Evolutionary conservation across 2,329 filamentous ascomycete genomes (phyloP), one percentile per base, ranked within the genome.

Genomic region (Monosporascus ibericus): DNA sequence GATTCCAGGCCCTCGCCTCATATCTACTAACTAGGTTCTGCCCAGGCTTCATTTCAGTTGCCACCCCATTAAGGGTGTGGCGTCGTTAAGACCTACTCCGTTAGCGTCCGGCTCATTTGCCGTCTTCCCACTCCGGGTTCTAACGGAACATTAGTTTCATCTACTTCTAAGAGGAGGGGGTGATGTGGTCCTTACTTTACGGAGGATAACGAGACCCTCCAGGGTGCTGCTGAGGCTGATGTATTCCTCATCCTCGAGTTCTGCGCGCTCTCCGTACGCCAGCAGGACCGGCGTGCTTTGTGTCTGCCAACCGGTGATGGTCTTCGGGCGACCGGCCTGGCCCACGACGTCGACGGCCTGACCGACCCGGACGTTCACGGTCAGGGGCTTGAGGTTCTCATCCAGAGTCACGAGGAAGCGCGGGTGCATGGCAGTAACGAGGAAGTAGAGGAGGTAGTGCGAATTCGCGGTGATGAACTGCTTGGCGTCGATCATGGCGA

Each of bases 291-390:
- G 94, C n/a, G 94, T 99, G 75, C 90, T 96, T 78, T 99, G 94
- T 60, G 94, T 99, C 74, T 99, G 94, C 94, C 94, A 99, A 50
- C 94, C 94, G 9, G 94, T 99, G 65, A 99, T 99, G 2, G 94
- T 99, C 86, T 99, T 97, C 61, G 94, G 94, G 57, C 92, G 84
- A 68, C 94, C 94, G 14, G 95, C 94, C 72, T 97, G 94, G 49
- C 94, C 95, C 40, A 99, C 94, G 42, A 99, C 92, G 68, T 99
- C 94, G 20, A 99, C 95, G 17, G 95, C 94, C 74, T 99, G 95
- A 71, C 94, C 94, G 44, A 99, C 92, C 34, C 94, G 88, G 17
- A 99, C 94, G 64, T 96, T 97, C 66, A 97, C 92, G 50, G 90
- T 92, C 57, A 99, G 76, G 5, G 94, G 94, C 74, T 96, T 88